These are phyloP conservation scores for Fomitopsis betulina DNA, from an alignment of 1,284 basidiomycete species.

Conservation along the genomic window DNA sequence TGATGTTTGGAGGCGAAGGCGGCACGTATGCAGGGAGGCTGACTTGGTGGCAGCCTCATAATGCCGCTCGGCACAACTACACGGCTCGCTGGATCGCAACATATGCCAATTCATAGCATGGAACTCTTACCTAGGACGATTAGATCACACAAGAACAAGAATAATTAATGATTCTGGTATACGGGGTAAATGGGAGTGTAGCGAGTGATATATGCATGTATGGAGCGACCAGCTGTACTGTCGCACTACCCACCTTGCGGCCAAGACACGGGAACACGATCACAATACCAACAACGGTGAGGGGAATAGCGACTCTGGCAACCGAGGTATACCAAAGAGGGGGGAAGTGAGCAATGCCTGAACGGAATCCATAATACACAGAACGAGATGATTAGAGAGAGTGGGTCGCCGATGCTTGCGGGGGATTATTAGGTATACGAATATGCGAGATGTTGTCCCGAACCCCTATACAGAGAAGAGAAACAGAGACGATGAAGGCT, in stretches of 20 bases:
- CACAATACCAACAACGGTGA: neutral
- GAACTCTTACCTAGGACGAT: neutral
- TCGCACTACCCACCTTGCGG: slow-evolving; percentile 3
- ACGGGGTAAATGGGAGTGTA: slow-evolving; percentile 5
- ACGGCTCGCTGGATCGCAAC: too few species aligned
- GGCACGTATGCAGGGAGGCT: too few species aligned
- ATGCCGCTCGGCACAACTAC: too few species aligned
- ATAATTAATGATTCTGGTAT: slow-evolving; percentile 7
- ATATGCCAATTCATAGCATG: neutral
- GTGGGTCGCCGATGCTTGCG: neutral
- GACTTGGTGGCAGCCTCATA: too few species aligned
- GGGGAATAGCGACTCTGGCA: neutral
- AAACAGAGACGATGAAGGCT: neutral
- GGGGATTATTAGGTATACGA: slow-evolving; percentile 3
- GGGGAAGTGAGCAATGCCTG: slow-evolving; percentile 2
- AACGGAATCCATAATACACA: slow-evolving; percentile 2
- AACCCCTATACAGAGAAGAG: slow-evolving; percentile 1
- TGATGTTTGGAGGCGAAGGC: too few species aligned
- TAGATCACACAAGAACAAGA: neutral
- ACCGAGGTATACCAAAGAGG: neutral
- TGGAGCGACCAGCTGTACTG: neutral
- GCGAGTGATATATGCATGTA: slow-evolving; percentile 10
- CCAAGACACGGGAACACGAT: slow-evolving; percentile 3
- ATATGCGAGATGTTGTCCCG: slow-evolving; percentile 2
- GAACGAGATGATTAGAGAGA: neutral